A percentile compares a stretch with the other conserved stretches of the same genome.
These are phyloP conservation scores for Hemerocallis citrina DNA, from an alignment of 106 monocot species.

Conservation along the genomic window DNA sequence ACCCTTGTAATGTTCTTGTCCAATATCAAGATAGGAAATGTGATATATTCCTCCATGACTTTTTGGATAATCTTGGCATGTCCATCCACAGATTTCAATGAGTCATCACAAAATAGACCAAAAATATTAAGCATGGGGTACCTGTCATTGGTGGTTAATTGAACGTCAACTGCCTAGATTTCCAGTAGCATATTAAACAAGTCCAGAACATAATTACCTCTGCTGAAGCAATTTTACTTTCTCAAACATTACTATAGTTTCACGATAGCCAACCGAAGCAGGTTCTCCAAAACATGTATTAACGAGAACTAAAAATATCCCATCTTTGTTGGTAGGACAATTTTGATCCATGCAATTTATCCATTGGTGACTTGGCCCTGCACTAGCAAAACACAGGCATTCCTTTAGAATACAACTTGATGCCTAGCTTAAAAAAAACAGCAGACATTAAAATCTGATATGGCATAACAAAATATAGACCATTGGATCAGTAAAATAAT, in stretches of 20 bases:
- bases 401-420: too few relatives aligned
- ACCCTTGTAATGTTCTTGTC: slow-evolving; percentile 29
- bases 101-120: slow-evolving; percentile 27
- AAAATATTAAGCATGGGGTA: slow-evolving; percentile 33
- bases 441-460: too few relatives aligned
- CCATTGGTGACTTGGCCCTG: slow-evolving; percentile 45
- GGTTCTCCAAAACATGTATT: slow-evolving; percentile 6
- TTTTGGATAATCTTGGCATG: slow-evolving; percentile 16
- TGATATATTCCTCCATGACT: slow-evolving; percentile 36
- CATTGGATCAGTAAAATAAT: too few relatives aligned
- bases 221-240: slow-evolving; percentile 32
- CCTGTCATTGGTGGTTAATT: slow-evolving; percentile 14
- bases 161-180: neutral
- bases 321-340: slow-evolving; percentile 3
- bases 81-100: slow-evolving; percentile 10
- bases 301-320: slow-evolving; percentile 22
- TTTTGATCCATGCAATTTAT: slow-evolving; percentile 20
- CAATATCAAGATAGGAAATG: slow-evolving; percentile 40
- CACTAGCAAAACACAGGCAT: slow-evolving; percentile 1
- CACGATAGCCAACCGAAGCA: slow-evolving; percentile 1
- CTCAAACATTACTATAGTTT: slow-evolving; percentile 15
- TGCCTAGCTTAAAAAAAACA: too few relatives aligned
- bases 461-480: too few relatives aligned
- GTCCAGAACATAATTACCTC: slow-evolving; percentile 11
- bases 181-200: neutral